Evolutionary conservation across 2,329 filamentous ascomycete species (phyloP).

Genomic region (Alternaria solani): DNA sequence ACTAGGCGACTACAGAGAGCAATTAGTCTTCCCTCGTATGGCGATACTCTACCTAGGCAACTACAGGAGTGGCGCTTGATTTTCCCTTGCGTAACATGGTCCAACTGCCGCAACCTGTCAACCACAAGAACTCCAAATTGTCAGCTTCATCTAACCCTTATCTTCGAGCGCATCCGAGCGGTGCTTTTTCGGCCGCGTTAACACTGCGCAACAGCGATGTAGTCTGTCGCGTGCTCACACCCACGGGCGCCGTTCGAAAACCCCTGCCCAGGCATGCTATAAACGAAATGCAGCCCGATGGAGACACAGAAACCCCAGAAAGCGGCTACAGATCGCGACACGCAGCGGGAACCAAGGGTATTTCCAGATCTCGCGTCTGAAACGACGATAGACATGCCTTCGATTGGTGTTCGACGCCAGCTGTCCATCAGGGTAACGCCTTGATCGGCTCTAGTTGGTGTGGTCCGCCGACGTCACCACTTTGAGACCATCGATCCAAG

Average conservation of each 20-base stretch:
- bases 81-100: neutral
- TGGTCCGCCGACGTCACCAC: constrained; percentile 38
- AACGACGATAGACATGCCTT: constrained; percentile 20
- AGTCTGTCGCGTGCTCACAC: constrained; percentile 14
- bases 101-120: neutral
- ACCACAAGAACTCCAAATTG: neutral
- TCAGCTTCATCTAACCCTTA: neutral
- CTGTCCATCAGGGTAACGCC: constrained; percentile 30
- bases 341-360: constrained; percentile 28
- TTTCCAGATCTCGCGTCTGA: constrained; percentile 27
- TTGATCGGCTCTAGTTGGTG: constrained; percentile 24
- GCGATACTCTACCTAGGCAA: too few relatives aligned
- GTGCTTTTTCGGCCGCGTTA: neutral
- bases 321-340: constrained; percentile 17
- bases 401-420: constrained; percentile 25
- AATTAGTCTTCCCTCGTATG: too few relatives aligned
- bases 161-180: neutral
- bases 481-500: constrained; percentile 16
- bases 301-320: constrained; percentile 2
- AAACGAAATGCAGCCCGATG: constrained; percentile 3
- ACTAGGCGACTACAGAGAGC: too few relatives aligned
- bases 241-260: neutral
- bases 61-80: too few relatives aligned
- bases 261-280: neutral
- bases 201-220: neutral